phyloP scores from a whole-genome alignment of 345 rosid genomes.

The Nephelium lappaceum region DNA sequence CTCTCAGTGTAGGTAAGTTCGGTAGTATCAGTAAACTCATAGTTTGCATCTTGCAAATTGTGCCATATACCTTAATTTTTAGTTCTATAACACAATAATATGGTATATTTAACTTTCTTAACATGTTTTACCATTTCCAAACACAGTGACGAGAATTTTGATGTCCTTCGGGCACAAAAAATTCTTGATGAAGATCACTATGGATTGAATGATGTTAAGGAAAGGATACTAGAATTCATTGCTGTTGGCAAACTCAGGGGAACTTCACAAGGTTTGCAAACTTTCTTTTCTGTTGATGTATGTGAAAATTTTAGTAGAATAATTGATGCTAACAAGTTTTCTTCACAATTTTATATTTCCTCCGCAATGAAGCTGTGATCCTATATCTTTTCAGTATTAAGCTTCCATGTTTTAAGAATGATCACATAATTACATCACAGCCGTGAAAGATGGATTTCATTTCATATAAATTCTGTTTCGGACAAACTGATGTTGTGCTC shows the following conservation, averaged over 20 bases:
- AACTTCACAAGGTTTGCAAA: slow-evolving; percentile 78
- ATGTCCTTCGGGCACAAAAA: slow-evolving; percentile 78
- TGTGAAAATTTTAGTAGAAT: background rate
- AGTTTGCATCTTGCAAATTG: background rate
- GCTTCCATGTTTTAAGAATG: background rate
- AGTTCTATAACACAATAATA: background rate
- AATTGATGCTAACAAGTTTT: background rate
- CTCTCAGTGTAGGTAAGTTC: background rate
- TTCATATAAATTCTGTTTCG: background rate
- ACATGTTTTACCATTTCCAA: slow-evolving; percentile 5
- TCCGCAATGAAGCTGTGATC: background rate
- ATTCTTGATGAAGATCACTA: slow-evolving; percentile 99
- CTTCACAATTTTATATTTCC: background rate
- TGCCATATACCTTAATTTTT: background rate
- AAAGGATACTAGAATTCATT: slow-evolving; percentile 95
- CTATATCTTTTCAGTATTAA: background rate
- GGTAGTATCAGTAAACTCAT: background rate
- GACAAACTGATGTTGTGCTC: background rate
- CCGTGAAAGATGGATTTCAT: background rate
- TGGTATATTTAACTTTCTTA: background rate
- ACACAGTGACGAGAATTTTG: slow-evolving; percentile 95
- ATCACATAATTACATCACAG: background rate
- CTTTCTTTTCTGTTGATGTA: background rate
- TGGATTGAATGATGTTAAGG: slow-evolving; percentile 96
- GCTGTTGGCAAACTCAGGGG: slow-evolving; percentile 99